Base-by-base conservation (phyloP, 495 filamentous ascomycete species). In the Talaromyces thailandensis region DNA sequence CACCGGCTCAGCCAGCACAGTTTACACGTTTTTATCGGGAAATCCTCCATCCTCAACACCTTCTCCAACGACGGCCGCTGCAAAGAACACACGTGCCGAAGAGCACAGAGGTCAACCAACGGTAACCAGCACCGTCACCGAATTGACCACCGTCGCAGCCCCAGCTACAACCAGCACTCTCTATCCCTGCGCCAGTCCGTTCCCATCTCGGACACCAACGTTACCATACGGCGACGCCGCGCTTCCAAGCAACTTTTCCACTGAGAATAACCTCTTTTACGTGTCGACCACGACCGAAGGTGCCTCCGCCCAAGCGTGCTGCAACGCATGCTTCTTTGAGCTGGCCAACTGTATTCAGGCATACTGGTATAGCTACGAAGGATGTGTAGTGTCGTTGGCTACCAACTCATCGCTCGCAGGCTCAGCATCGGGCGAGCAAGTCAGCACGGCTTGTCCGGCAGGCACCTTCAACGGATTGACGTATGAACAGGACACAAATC, bases 321-420 rank as follows among this genome's bases (percentile, higher is more conserved):
- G 66, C 61, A 68, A 66, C 60, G 31, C 63, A 1, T 68, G 66
- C 51, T 68, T 63, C 57, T 68, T 68, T 56, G 62, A 62, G 14
- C 25, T 68, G 3, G 55, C 56, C 2, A 64, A 68, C 31, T 68
- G 66, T 32, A 56, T 66, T 1, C 64, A 68, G 43, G 66, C 66
- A 9, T 66, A 57, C 35, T 68, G 58, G 51, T 68, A 63, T n/a
- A 66, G 40, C 51, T 68, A 68, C 52, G 56, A 68, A 53, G 66
- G 66, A 16, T 68, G 66, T 51, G 64, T 68, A 9, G 62, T 66
- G 21, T 55, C 52, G 24, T 52, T 64, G 37, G 64, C 55, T 14
- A 58, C 45, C 12, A 45, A 61, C 23, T 24, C 40, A 4, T 61
- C 59, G 12, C 31, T 62, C 14, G 23, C 45, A 3, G 37, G 43